Percentiles rank a stretch among this genome's conserved stretches.
Conservation (phyloP, 2,329 filamentous ascomycete species). For the Neoarthrinium moseri region DNA sequence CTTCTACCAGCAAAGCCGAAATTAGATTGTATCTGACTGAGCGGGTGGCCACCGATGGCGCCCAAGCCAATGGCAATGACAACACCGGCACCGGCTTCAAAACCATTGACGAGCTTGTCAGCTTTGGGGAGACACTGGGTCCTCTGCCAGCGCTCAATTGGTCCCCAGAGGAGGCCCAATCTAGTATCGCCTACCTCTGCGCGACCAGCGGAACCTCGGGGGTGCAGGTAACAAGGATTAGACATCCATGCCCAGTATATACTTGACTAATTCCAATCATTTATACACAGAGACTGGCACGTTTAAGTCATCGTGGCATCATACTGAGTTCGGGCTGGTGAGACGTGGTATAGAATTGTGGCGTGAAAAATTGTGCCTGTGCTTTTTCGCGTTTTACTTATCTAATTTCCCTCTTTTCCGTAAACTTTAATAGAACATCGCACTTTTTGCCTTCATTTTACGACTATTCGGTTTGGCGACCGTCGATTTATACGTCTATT, state of each 20-base stretch:
- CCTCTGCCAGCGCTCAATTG: slow-evolving; percentile 1
- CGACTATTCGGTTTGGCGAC: too few species aligned
- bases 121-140: background rate
- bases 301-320: background rate
- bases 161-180: background rate
- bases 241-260: background rate
- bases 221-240: background rate
- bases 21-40: background rate
- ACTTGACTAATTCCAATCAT: background rate
- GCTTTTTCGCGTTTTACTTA: too few species aligned
- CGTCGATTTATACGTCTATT: too few species aligned
- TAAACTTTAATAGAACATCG: too few species aligned
- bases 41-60: background rate
- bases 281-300: background rate
- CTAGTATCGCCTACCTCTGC: slow-evolving; percentile 1
- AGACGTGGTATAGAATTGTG: too few species aligned
- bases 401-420: too few species aligned
- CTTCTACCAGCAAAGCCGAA: background rate
- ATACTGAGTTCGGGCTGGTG: too few species aligned
- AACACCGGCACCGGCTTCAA: background rate
- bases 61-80: background rate
- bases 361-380: too few species aligned
- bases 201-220: slow-evolving; percentile 4
- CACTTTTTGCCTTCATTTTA: too few species aligned
- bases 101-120: background rate